Percentiles rank a stretch among this genome's conserved stretches.
Conservation (phyloP, 2,329 filamentous ascomycete species). For the Epichloe scottii region DNA sequence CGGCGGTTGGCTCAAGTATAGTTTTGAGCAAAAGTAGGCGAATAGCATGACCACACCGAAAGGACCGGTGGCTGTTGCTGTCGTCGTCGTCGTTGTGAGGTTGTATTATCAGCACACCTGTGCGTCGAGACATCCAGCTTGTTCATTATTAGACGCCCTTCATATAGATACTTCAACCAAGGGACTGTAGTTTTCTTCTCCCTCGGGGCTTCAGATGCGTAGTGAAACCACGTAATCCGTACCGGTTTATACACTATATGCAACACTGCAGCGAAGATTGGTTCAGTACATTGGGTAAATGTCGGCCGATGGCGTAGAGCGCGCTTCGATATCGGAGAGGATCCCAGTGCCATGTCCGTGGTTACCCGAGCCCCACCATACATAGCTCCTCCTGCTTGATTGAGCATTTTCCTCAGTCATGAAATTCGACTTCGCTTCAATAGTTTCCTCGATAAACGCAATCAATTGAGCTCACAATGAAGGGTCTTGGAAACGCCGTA, state of each 20-base stretch:
- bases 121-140: neutral
- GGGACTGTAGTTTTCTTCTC: neutral
- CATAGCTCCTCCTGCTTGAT: slow-evolving; percentile 6
- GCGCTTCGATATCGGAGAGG: slow-evolving; percentile 13
- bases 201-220: neutral
- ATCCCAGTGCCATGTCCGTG: slow-evolving; percentile 6
- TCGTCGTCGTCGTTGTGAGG: neutral
- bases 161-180: neutral
- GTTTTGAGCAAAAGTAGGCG: slow-evolving; percentile 34
- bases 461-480: slow-evolving; percentile 13
- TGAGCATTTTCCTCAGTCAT: slow-evolving; percentile 9
- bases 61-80: too few relatives aligned
- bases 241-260: too few relatives aligned
- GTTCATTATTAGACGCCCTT: neutral
- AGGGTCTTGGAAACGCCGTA: slow-evolving; percentile 18
- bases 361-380: slow-evolving; percentile 15
- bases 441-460: slow-evolving; percentile 1
- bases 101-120: neutral
- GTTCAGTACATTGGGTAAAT: too few relatives aligned
- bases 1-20: slow-evolving; percentile 52
- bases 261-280: too few relatives aligned
- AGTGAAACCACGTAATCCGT: neutral
- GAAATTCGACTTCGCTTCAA: slow-evolving; percentile 6
- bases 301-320: neutral
- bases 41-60: neutral